Conservation (phyloP, 306 rosid genomes). For the apple (Malus domestica) region ASM211411v1 NC_041793.1:16651501-16652000, state of each 20-base stretch:
- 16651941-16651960: constrained; percentile 60
- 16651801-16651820: neutral
- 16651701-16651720: constrained; percentile 8
- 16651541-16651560: constrained; percentile 89
- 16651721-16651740: neutral
- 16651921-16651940: neutral
- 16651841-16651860: neutral
- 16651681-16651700: constrained; percentile 98
- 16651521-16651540: constrained; percentile 93
- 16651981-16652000: constrained; percentile 79
- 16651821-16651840: neutral
- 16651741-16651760: neutral
- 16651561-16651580: constrained; percentile 86
- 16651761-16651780: neutral
- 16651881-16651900: neutral
- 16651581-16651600: constrained; percentile 89
- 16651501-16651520: constrained; percentile 8
- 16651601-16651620: constrained; percentile 65
- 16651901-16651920: neutral
- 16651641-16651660: constrained; percentile 95
- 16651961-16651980: constrained; percentile 79
- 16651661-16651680: constrained; percentile 95
- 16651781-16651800: neutral
- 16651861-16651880: neutral
- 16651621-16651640: constrained; percentile 73